Conservation (phyloP, 139 green algal genomes). For the Coelastrella sp. region DNA sequence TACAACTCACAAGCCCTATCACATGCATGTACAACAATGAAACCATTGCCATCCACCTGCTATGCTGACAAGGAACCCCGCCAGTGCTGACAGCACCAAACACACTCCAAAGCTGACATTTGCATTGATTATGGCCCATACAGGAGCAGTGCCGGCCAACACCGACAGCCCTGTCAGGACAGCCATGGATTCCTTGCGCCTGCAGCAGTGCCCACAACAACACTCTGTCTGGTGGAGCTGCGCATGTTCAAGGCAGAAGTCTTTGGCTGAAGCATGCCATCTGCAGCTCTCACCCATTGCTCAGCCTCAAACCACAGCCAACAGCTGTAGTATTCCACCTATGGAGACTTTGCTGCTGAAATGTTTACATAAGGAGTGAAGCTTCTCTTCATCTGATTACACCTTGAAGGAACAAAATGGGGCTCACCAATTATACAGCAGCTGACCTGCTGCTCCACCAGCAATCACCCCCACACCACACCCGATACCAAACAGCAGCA, state of each 20-base stretch:
- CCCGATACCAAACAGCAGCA: conserved; percentile 83
- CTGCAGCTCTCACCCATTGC: not conserved
- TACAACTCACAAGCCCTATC: no score
- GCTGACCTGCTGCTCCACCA: conserved; percentile 81
- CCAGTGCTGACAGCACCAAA: conserved; percentile 55
- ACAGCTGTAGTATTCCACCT: no score
- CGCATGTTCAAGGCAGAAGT: no score
- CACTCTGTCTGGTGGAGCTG: not conserved
- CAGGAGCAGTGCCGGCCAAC: conserved; percentile 62
- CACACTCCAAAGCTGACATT: conserved; percentile 36
- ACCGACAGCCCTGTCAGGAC: conserved; percentile 61
- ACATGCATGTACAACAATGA: not conserved
- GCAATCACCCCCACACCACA: conserved; percentile 72
- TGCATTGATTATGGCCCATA: conserved; percentile 79
- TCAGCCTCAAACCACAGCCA: not conserved
- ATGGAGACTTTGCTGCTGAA: no score
- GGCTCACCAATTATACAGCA: conserved; percentile 77
- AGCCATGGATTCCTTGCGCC: conserved; percentile 58
- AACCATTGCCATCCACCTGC: conserved; percentile 16
- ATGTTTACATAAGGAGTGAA: no score
- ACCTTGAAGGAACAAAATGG: not conserved
- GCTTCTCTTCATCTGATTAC: no score
- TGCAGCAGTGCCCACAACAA: not conserved
- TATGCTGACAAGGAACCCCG: conserved; percentile 53
- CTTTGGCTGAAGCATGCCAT: not conserved